These are phyloP conservation scores for Schizochytrium sp. DNA, from an alignment of 108 stramenopile genomes.

Conservation along the genomic window DNA sequence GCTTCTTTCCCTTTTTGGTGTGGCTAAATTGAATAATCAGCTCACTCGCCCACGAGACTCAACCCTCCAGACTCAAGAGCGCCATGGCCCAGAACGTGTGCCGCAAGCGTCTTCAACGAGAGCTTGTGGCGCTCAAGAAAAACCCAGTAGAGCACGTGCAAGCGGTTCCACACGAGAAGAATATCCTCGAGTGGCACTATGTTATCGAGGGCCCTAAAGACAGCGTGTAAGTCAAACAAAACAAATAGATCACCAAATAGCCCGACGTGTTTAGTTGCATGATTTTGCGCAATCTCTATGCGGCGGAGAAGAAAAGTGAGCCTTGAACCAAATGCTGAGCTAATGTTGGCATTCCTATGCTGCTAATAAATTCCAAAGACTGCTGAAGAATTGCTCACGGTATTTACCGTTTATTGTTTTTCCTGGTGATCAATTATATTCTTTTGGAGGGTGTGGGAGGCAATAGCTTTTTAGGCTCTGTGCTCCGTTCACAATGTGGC, in stretches of 20 bases:
- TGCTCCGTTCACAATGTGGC: not conserved
- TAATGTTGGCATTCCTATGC: too few species aligned
- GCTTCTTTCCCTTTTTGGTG: too few species aligned
- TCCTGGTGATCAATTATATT: too few species aligned
- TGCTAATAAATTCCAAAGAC: too few species aligned
- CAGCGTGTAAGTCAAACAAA: constrained; percentile 77
- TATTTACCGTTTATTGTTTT: too few species aligned
- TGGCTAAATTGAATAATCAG: too few species aligned
- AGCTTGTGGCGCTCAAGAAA: constrained; percentile 69
- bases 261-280: not conserved
- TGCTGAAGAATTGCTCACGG: too few species aligned
- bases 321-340: too few species aligned
- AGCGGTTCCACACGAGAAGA: constrained; percentile 62
- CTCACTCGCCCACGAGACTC: too few species aligned
- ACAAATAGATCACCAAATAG: not conserved
- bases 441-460: not conserved
- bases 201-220: constrained; percentile 88
- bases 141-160: constrained; percentile 76
- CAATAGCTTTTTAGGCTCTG: not conserved
- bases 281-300: not conserved
- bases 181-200: constrained; percentile 88
- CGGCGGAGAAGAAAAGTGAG: not conserved
- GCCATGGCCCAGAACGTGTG: not conserved
- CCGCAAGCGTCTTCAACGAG: constrained; percentile 68
- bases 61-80: too few species aligned